phyloP scores from a whole-genome alignment of 495 filamentous ascomycete species.

The Beverwykella pulmonaria region DNA sequence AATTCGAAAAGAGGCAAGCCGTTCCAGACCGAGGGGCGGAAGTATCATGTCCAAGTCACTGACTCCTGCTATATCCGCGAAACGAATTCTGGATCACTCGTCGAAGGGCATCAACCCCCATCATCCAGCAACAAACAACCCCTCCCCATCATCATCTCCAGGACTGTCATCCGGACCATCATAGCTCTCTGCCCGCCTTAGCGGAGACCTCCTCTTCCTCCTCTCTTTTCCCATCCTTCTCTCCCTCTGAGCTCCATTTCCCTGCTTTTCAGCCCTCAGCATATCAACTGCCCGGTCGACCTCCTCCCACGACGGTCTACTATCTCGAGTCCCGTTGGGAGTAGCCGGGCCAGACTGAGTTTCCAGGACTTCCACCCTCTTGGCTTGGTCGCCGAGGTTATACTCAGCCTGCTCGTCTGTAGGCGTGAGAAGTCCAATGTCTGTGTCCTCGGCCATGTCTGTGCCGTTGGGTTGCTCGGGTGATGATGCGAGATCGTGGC shows the following conservation, averaged over 20 bases:
- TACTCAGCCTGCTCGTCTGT: slow-evolving; percentile 3
- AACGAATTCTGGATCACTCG: too few species aligned
- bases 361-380: slow-evolving; percentile 14
- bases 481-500: slow-evolving; percentile 3
- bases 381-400: slow-evolving; percentile 6
- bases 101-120: background rate
- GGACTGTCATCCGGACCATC: slow-evolving; percentile 5
- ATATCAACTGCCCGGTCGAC: slow-evolving; percentile 30
- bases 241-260: background rate
- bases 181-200: slow-evolving; percentile 25
- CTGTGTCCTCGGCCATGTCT: background rate
- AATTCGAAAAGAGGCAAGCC: too few species aligned
- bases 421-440: slow-evolving; percentile 36
- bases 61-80: too few species aligned
- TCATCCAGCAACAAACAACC: slow-evolving; percentile 14
- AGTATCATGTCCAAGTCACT: too few species aligned
- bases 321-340: slow-evolving; percentile 39
- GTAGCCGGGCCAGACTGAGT: slow-evolving; percentile 44
- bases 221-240: background rate
- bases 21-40: too few species aligned
- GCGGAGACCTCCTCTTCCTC: slow-evolving; percentile 23
- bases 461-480: slow-evolving; percentile 8
- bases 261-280: slow-evolving; percentile 28
- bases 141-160: slow-evolving; percentile 26
- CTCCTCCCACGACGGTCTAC: slow-evolving; percentile 35